Conservation (phyloP, 176 grass and related monocot genomes). For the Triticum turgidum region DNA sequence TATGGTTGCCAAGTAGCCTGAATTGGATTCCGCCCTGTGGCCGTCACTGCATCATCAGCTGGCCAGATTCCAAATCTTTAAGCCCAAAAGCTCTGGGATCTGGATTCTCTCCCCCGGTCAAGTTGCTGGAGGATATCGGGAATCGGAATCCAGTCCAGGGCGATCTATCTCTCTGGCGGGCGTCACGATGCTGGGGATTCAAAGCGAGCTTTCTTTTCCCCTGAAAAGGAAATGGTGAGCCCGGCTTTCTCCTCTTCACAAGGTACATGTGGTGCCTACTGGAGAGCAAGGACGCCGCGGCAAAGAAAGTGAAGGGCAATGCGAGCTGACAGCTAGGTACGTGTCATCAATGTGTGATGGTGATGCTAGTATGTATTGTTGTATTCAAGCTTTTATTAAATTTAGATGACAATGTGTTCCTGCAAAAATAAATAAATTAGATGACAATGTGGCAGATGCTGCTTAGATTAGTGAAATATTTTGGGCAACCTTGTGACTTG, state of each 20-base stretch:
- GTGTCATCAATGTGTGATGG: constrained; percentile 2
- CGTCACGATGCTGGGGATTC: neutral
- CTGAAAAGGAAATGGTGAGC: neutral
- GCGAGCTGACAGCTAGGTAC: constrained; percentile 36
- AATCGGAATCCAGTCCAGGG: neutral
- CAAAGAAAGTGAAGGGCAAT: constrained; percentile 39
- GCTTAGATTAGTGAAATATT: neutral
- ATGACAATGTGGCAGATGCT: neutral
- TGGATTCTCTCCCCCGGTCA: neutral
- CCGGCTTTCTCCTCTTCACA: neutral
- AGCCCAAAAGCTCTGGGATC: neutral
- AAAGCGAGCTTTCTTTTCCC: neutral
- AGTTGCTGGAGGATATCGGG: neutral
- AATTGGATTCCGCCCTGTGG: neutral
- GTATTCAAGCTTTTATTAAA: constrained; percentile 12
- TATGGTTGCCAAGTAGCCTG: neutral
- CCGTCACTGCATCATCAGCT: neutral
- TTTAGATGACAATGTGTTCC: too few relatives aligned
- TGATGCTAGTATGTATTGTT: neutral
- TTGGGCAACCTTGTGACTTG: neutral
- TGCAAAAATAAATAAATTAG: too few relatives aligned
- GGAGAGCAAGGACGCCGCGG: constrained; percentile 37
- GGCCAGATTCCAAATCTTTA: neutral
- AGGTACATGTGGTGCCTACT: constrained; percentile 61
- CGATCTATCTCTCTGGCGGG: neutral